phyloP scores from a whole-genome alignment of 1,284 basidiomycete genomes.

The Malassezia arunalokei region DNA sequence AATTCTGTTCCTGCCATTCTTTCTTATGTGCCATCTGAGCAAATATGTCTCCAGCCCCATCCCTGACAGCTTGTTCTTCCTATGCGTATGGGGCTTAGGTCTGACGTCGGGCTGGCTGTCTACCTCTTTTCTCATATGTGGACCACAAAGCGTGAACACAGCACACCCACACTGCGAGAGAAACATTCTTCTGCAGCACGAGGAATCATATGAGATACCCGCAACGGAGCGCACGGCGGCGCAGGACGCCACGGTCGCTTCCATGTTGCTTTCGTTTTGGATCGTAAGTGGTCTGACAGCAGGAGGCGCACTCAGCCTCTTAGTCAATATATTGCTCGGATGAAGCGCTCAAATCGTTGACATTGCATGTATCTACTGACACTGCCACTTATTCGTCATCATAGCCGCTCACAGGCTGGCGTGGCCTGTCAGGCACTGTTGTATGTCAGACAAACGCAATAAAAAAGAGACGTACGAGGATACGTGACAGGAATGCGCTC shows the following conservation, averaged over 20 bases:
- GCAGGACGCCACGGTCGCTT: constrained; percentile 8
- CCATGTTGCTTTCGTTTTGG: constrained; percentile 21
- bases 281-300: constrained; percentile 20
- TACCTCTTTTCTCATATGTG: constrained; percentile 21
- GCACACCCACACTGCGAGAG: neutral
- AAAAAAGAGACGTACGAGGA: constrained; percentile 56
- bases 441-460: constrained; percentile 17
- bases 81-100: constrained; percentile 15
- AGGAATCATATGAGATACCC: neutral
- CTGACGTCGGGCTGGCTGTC: constrained; percentile 19
- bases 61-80: constrained; percentile 18
- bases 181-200: neutral
- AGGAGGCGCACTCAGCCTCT: constrained; percentile 17
- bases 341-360: neutral
- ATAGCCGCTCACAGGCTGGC: constrained; percentile 30
- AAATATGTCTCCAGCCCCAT: neutral
- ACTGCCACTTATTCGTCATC: constrained; percentile 27
- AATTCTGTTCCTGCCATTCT: constrained; percentile 15
- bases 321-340: neutral
- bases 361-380: neutral
- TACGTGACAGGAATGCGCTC: constrained; percentile 70
- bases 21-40: constrained; percentile 17
- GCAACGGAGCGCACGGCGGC: neutral
- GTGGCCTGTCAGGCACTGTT: constrained; percentile 34
- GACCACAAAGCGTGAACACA: constrained; percentile 4